These are phyloP conservation scores for Plasmodium adleri DNA, from an alignment of 169 alveolate genomes.

Conservation along the genomic window DNA sequence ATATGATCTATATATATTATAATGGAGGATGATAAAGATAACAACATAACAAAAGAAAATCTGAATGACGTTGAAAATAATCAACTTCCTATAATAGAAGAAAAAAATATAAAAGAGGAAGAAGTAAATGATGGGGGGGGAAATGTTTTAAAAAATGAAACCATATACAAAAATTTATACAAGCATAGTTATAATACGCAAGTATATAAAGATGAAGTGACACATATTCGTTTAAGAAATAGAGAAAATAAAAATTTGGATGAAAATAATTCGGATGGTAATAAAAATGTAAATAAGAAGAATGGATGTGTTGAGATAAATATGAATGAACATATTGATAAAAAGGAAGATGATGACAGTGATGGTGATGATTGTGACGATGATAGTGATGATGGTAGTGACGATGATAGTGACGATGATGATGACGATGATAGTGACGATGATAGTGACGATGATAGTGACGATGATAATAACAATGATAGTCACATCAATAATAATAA, in stretches of 20 bases:
- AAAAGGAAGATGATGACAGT: neutral
- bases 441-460: neutral
- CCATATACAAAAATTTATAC: constrained; percentile 13
- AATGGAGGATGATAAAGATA: neutral
- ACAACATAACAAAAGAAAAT: neutral
- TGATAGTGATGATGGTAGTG: neutral
- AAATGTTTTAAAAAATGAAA: constrained; percentile 1
- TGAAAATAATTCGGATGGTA: neutral
- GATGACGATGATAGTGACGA: neutral
- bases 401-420: neutral
- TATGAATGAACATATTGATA: neutral
- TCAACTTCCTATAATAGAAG: neutral
- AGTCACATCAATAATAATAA: too few species aligned
- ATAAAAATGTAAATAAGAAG: neutral
- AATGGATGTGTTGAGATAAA: neutral
- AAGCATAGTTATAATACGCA: constrained; percentile 24
- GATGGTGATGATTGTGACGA: neutral
- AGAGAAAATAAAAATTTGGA: constrained; percentile 17
- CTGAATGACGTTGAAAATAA: neutral
- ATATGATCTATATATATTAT: too few species aligned
- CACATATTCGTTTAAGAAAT: constrained; percentile 7
- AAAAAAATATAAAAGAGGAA: neutral
- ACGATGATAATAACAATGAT: neutral
- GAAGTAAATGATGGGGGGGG: neutral
- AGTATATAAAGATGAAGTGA: constrained; percentile 18